Conservation (phyloP, 768 basidiomycete species). For the Epithele typhae region DNA sequence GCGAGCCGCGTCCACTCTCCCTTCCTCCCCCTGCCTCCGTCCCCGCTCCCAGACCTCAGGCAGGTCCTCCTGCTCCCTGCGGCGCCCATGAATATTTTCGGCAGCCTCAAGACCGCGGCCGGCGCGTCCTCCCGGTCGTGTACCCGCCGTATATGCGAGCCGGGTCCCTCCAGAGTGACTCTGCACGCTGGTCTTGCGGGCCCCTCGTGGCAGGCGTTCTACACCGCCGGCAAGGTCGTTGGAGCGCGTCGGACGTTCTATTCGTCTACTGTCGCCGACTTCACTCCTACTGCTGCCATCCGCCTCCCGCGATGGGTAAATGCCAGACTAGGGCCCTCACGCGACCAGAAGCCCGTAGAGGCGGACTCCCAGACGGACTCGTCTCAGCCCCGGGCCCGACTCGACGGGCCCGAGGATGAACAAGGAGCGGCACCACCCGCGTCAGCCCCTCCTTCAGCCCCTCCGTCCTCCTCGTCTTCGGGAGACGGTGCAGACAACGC, state of each 20-base stretch:
- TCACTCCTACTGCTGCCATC: constrained; percentile 16
- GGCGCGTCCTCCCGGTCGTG: constrained; percentile 21
- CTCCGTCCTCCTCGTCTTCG: constrained; percentile 39
- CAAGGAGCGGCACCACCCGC: constrained; percentile 23
- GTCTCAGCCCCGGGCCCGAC: constrained; percentile 10
- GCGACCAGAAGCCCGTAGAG: constrained; percentile 10
- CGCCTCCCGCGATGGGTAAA: constrained; percentile 31
- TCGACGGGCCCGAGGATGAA: constrained; percentile 23
- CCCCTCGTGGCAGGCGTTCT: not conserved
- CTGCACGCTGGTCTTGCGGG: constrained; percentile 1
- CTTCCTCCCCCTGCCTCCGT: constrained; percentile 1
- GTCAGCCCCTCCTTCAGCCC: constrained; percentile 30
- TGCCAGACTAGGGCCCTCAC: constrained; percentile 11
- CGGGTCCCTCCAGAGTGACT: constrained; percentile 20
- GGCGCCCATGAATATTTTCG: constrained; percentile 23
- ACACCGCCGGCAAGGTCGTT: not conserved
- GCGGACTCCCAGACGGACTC: constrained; percentile 6
- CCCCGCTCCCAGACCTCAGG: constrained; percentile 1
- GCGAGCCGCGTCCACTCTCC: not conserved
- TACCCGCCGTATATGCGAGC: constrained; percentile 19
- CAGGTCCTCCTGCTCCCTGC: constrained; percentile 1
- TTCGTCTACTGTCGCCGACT: constrained; percentile 24
- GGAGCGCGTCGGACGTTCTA: constrained; percentile 21
- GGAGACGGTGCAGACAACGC: constrained; percentile 34
- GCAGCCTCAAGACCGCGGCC: constrained; percentile 17